Conservation (phyloP, 192 early-diverging fungal species). For the Backusella morwellensis region DNA sequence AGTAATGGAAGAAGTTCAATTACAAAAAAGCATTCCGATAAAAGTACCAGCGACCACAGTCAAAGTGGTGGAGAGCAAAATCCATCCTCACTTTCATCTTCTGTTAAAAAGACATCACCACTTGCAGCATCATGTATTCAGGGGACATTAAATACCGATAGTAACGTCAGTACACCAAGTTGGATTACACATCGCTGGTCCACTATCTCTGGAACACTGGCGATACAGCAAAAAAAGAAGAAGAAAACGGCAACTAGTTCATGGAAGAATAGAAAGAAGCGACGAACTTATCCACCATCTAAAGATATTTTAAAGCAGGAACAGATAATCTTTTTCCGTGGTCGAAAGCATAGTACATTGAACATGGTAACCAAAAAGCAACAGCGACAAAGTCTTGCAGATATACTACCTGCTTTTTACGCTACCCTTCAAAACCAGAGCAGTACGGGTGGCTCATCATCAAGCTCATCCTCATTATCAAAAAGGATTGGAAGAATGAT, state of each 20-base stretch:
- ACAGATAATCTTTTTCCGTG: not conserved
- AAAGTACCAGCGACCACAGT: not conserved
- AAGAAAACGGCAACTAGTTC: not conserved
- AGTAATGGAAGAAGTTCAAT: not conserved
- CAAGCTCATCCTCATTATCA: not conserved
- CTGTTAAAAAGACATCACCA: conserved; percentile 2
- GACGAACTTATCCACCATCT: conserved; percentile 5
- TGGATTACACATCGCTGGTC: conserved; percentile 7
- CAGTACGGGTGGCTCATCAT: not conserved
- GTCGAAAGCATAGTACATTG: not conserved
- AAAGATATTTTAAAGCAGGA: not conserved
- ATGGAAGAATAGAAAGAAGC: conserved; percentile 8
- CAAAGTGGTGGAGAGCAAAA: not conserved
- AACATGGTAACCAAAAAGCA: not conserved
- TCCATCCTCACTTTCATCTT: not conserved
- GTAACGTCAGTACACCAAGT: not conserved
- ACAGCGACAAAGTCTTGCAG: not conserved
- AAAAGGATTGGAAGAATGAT: conserved; percentile 1
- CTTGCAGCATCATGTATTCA: not conserved
- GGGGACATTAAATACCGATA: not conserved
- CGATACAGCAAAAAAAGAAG: not conserved
- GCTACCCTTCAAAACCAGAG: not conserved
- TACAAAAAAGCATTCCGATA: not conserved
- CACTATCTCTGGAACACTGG: not conserved
- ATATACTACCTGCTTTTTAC: not conserved